Conservation (phyloP, 441 rosid genomes). For the Gossypium laxum region DNA sequence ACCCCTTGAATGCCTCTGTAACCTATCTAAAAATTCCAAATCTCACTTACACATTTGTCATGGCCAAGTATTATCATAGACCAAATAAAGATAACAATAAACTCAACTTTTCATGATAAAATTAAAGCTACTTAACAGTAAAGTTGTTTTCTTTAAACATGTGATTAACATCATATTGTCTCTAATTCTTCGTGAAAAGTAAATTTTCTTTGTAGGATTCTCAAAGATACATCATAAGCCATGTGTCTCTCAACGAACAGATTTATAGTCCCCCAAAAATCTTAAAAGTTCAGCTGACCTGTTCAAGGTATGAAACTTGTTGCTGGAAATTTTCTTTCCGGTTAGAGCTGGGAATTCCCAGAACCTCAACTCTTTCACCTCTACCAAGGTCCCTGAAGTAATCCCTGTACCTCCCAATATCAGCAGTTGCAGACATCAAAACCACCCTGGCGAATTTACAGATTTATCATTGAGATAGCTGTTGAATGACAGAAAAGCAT, state of each 20-base stretch:
- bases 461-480: not conserved
- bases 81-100: not conserved
- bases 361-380: constrained; percentile 84
- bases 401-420: constrained; percentile 67
- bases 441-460: constrained; percentile 51
- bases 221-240: not conserved
- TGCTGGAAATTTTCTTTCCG: constrained; percentile 54
- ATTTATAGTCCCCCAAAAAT: not conserved
- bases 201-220: not conserved
- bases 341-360: constrained; percentile 64
- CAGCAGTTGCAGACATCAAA: constrained; percentile 97
- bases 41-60: not conserved
- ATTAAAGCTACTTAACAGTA: not conserved
- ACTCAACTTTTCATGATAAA: not conserved
- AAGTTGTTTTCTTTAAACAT: not conserved
- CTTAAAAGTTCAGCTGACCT: constrained; percentile 34
- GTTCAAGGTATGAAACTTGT: constrained; percentile 64
- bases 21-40: not conserved
- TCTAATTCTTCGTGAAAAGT: not conserved
- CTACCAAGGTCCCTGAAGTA: constrained; percentile 81
- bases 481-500: constrained; percentile 1
- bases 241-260: not conserved
- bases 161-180: not conserved
- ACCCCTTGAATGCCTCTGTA: not conserved
- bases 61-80: not conserved